phyloP scores from a whole-genome alignment of 805 yeast species.

The Vanderwaltozyma verrucispora region DNA sequence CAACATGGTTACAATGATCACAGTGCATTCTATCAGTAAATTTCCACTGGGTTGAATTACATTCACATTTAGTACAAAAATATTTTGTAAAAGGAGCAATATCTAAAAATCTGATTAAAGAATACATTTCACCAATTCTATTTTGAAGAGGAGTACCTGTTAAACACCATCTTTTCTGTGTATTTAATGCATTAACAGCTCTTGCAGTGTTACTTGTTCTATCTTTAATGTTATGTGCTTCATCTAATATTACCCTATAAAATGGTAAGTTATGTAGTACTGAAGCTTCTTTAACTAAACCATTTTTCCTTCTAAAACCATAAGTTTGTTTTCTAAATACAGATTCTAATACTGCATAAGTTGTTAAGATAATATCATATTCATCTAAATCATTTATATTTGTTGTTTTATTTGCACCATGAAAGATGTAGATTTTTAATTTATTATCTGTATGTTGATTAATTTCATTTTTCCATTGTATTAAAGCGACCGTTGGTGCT shows the following conservation, averaged over 20 bases:
- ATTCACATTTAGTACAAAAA: conserved; percentile 88
- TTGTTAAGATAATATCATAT: conserved; percentile 73
- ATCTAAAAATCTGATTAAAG: conserved; percentile 75
- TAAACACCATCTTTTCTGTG: conserved; percentile 79
- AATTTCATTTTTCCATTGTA: conserved; percentile 97
- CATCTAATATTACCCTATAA: conserved; percentile 84
- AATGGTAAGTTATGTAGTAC: conserved; percentile 65
- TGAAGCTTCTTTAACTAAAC: conserved; percentile 63
- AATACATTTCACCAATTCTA: conserved; percentile 92
- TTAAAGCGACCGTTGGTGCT: conserved; percentile 96
- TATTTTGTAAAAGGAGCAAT: conserved; percentile 81
- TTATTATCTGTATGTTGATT: conserved; percentile 68
- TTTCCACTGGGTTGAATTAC: conserved; percentile 73
- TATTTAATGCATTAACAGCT: conserved; percentile 67
- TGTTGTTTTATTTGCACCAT: conserved; percentile 72
- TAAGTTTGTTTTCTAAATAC: conserved; percentile 70
- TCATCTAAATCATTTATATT: conserved; percentile 42
- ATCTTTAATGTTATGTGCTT: conserved; percentile 96
- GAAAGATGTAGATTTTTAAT: conserved; percentile 62
- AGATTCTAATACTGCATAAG: conserved; percentile 87
- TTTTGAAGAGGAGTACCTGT: conserved; percentile 97
- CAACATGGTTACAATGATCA: conserved; percentile 78
- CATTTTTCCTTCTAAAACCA: conserved; percentile 71
- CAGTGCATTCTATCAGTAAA: conserved; percentile 79
- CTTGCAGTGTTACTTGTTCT: conserved; percentile 87